Conservation (phyloP, 306 rosid species). For the Inga oerstediana region DNA sequence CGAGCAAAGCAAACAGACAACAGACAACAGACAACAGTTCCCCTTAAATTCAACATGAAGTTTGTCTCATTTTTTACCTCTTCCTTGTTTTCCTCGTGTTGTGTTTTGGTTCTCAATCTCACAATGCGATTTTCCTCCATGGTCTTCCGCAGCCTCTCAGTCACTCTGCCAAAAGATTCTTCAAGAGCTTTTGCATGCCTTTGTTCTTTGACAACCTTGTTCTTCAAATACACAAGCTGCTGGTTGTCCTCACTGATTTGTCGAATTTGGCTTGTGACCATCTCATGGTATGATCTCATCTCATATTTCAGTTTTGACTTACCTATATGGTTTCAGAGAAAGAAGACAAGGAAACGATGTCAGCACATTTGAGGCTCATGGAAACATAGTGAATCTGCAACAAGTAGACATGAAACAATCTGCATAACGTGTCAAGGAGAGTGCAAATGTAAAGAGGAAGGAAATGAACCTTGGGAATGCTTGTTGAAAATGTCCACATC, state of each 20-base stretch:
- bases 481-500: constrained; percentile 62
- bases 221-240: constrained; percentile 45
- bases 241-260: constrained; percentile 79
- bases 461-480: constrained; percentile 60
- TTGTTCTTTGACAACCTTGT: constrained; percentile 46
- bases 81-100: constrained; percentile 61
- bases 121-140: constrained; percentile 58
- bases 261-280: constrained; percentile 61
- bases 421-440: background rate
- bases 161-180: constrained; percentile 44
- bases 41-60: constrained; percentile 1
- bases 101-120: constrained; percentile 49
- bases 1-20: background rate
- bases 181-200: constrained; percentile 44
- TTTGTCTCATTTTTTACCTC: constrained; percentile 50
- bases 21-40: background rate
- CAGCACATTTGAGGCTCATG: background rate
- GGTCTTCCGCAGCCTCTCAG: constrained; percentile 51
- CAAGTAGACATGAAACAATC: background rate
- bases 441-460: background rate
- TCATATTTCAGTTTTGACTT: constrained; percentile 70
- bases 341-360: background rate
- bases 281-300: constrained; percentile 66
- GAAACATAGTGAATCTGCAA: background rate
- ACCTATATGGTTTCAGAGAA: constrained; percentile 40